Conservation (phyloP, 164 flowering plant genomes). For the Macadamia tetraphylla region DNA sequence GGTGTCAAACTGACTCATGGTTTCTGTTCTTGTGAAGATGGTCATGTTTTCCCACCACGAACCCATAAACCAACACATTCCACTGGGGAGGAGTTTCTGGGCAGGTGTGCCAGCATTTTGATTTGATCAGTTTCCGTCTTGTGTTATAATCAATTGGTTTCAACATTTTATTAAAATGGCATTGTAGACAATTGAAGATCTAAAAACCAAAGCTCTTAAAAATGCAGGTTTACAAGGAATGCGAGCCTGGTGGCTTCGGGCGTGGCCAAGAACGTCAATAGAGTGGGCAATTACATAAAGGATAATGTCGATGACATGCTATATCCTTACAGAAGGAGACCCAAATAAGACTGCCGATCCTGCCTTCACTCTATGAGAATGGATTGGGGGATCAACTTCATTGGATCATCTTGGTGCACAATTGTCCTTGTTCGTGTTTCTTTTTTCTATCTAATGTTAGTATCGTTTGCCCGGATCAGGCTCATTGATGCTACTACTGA, state of each 20-base stretch:
- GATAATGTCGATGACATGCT: slow-evolving; percentile 56
- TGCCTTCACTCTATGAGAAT: not conserved
- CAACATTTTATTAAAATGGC: not conserved
- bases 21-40: slow-evolving; percentile 29
- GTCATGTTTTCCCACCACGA: slow-evolving; percentile 35
- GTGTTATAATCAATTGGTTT: too few relatives aligned
- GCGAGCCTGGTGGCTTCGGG: slow-evolving; percentile 70
- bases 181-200: too few relatives aligned
- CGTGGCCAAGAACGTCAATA: slow-evolving; percentile 56
- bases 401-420: not conserved
- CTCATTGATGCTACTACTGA: too few relatives aligned
- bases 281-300: slow-evolving; percentile 56
- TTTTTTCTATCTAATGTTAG: not conserved
- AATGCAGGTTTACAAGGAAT: slow-evolving; percentile 64
- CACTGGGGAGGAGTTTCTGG: slow-evolving; percentile 52
- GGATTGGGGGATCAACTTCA: not conserved
- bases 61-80: slow-evolving; percentile 39
- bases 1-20: not conserved
- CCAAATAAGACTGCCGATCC: slow-evolving; percentile 35
- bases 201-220: slow-evolving; percentile 1
- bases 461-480: too few relatives aligned
- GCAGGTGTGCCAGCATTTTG: slow-evolving; percentile 39
- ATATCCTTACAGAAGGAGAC: slow-evolving; percentile 61
- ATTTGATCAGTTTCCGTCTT: not conserved
- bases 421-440: not conserved